phyloP scores from a whole-genome alignment of 2,329 filamentous ascomycete species.

The Xylaria sp. region DNA sequence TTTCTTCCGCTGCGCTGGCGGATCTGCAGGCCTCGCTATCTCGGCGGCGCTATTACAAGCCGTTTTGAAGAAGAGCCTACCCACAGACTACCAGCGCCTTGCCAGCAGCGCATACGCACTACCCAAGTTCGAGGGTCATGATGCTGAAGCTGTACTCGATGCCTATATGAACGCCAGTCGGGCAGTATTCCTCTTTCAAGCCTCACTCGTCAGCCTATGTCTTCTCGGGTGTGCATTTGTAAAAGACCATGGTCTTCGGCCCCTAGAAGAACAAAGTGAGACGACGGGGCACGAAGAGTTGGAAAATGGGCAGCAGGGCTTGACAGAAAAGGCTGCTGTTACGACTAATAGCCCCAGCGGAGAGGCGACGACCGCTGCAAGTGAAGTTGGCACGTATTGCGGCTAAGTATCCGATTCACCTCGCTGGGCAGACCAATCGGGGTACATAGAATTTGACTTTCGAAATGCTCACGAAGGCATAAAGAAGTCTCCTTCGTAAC shows the following conservation, averaged over 20 bases:
- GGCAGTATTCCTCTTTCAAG: slow-evolving; percentile 67
- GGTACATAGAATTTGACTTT: not conserved
- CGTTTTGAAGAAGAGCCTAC: slow-evolving; percentile 45
- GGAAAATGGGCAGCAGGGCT: not conserved
- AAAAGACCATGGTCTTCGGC: slow-evolving; percentile 60
- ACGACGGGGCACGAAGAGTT: slow-evolving; percentile 8
- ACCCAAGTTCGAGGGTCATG: slow-evolving; percentile 38
- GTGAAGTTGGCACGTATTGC: not conserved
- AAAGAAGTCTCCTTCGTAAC: not conserved
- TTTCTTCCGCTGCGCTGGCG: slow-evolving; percentile 70
- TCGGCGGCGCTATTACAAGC: slow-evolving; percentile 62
- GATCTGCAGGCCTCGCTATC: slow-evolving; percentile 67
- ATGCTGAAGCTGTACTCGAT: slow-evolving; percentile 53
- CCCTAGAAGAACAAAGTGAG: slow-evolving; percentile 30
- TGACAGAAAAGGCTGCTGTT: not conserved
- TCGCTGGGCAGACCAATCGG: not conserved
- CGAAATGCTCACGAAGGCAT: not conserved
- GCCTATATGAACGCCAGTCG: slow-evolving; percentile 66
- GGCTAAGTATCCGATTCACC: not conserved
- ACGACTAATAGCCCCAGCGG: not conserved
- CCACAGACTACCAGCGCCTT: slow-evolving; percentile 43
- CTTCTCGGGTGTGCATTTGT: slow-evolving; percentile 63
- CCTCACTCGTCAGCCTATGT: slow-evolving; percentile 63
- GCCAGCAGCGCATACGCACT: slow-evolving; percentile 48
- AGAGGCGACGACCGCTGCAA: not conserved